Percentiles rank a stretch among this genome's conserved stretches.
phyloP scores from a whole-genome alignment of 2,329 filamentous ascomycete genomes.

The Xylariomycetidae sp. region DNA sequence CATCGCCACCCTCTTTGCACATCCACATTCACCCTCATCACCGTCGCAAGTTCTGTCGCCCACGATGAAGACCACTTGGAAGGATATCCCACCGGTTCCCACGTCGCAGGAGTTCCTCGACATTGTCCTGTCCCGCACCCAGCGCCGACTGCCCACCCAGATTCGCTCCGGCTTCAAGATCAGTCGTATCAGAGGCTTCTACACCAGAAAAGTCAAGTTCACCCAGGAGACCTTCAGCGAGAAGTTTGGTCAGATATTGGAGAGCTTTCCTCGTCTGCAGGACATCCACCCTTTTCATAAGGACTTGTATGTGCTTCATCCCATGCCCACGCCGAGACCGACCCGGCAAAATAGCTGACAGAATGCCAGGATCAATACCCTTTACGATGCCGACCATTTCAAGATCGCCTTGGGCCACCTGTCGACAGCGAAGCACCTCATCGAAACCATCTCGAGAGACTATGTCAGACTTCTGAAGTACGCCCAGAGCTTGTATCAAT shows the following conservation, averaged over 20 bases:
- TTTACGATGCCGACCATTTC: constrained; percentile 98
- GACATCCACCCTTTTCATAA: constrained; percentile 93
- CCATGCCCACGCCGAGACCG: too few relatives aligned
- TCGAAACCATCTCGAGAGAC: constrained; percentile 93
- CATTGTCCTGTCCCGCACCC: constrained; percentile 90
- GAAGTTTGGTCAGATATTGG: constrained; percentile 85
- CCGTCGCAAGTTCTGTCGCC: constrained; percentile 29
- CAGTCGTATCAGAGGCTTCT: constrained; percentile 85
- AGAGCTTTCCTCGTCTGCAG: constrained; percentile 86
- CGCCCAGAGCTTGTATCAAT: constrained; percentile 94
- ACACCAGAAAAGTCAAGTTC: constrained; percentile 97
- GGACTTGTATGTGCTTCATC: constrained; percentile 62
- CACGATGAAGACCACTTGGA: constrained; percentile 61
- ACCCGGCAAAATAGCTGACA: too few relatives aligned
- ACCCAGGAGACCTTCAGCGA: constrained; percentile 95
- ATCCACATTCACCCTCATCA: too few relatives aligned
- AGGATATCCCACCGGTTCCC: constrained; percentile 81
- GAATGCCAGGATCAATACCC: constrained; percentile 70
- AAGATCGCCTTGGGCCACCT: constrained; percentile 93
- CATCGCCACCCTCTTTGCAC: too few relatives aligned
- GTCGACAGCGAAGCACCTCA: constrained; percentile 91
- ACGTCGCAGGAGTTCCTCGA: constrained; percentile 95
- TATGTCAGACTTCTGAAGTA: constrained; percentile 97
- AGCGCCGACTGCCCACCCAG: constrained; percentile 89
- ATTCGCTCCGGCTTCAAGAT: constrained; percentile 97